These are phyloP conservation scores for Colletotrichum gigasporum DNA, from an alignment of 2,329 filamentous ascomycete genomes.

Conservation along the genomic window DNA sequence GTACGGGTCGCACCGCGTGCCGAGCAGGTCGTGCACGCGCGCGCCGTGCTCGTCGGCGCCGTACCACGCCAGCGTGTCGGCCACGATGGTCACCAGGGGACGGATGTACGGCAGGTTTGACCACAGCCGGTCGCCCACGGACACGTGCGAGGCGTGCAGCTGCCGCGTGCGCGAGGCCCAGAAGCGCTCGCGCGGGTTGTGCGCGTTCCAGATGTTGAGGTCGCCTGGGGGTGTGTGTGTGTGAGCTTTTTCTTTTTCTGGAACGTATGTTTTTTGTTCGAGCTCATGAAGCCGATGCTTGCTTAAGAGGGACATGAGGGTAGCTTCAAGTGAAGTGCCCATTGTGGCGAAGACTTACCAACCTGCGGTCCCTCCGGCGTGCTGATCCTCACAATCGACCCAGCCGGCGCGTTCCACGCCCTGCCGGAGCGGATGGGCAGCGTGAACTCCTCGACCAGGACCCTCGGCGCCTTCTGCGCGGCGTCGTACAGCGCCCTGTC, in stretches of 20 bases:
- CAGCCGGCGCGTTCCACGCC: constrained; percentile 76
- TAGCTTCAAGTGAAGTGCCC: too few relatives aligned
- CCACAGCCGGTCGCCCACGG: constrained; percentile 79
- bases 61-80: constrained; percentile 72
- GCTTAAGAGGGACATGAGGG: not conserved
- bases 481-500: constrained; percentile 65
- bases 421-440: constrained; percentile 78
- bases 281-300: not conserved
- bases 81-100: constrained; percentile 75
- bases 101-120: constrained; percentile 80
- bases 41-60: constrained; percentile 71
- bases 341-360: constrained; percentile 49
- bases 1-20: constrained; percentile 87
- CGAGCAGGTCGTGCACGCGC: constrained; percentile 80
- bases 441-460: constrained; percentile 61
- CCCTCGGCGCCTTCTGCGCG: constrained; percentile 61
- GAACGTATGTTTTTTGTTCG: not conserved
- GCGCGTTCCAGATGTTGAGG: constrained; percentile 81
- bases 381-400: constrained; percentile 75
- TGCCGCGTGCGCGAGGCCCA: constrained; percentile 85
- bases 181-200: constrained; percentile 82
- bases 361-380: constrained; percentile 84
- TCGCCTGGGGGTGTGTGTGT: constrained; percentile 60
- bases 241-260: not conserved
- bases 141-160: constrained; percentile 80